Percentiles rank a stretch among this genome's conserved stretches.
phyloP scores from a whole-genome alignment of 2,329 filamentous ascomycete genomes.

The Apiospora sp. region DNA sequence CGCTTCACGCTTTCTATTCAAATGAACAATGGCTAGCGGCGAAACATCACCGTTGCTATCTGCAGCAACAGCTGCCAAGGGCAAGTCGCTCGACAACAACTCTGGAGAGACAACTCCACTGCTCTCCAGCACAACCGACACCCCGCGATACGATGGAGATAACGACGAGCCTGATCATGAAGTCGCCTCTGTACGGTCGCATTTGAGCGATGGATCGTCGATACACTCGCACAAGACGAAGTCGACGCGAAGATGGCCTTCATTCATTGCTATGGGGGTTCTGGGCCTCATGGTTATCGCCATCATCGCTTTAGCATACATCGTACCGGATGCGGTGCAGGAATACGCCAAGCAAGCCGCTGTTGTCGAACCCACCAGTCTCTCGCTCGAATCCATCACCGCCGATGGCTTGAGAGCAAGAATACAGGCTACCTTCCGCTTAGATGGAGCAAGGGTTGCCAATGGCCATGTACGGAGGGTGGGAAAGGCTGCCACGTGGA shows the following conservation, averaged over 20 bases:
- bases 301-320: slow-evolving; percentile 81
- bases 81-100: slow-evolving; percentile 35
- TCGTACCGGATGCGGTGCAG: slow-evolving; percentile 81
- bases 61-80: slow-evolving; percentile 41
- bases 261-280: slow-evolving; percentile 73
- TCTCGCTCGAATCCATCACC: slow-evolving; percentile 89
- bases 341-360: slow-evolving; percentile 86
- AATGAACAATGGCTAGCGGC: slow-evolving; percentile 50
- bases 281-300: slow-evolving; percentile 69
- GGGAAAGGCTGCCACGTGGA: slow-evolving; percentile 80
- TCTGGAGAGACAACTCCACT: slow-evolving; percentile 61
- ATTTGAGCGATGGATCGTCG: slow-evolving; percentile 35
- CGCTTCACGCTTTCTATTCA: neutral
- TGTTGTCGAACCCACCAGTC: slow-evolving; percentile 80
- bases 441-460: slow-evolving; percentile 80
- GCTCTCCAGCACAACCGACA: slow-evolving; percentile 48
- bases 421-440: slow-evolving; percentile 80
- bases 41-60: slow-evolving; percentile 55
- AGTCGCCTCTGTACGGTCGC: slow-evolving; percentile 42
- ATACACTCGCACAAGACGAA: slow-evolving; percentile 42
- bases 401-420: slow-evolving; percentile 78
- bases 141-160: slow-evolving; percentile 50
- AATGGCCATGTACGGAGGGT: slow-evolving; percentile 76
- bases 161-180: slow-evolving; percentile 41
- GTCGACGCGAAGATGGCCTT: slow-evolving; percentile 73